These are phyloP conservation scores for Penicillium griseofulvum DNA, from an alignment of 2,329 filamentous ascomycete species.

Conservation along the genomic window DNA sequence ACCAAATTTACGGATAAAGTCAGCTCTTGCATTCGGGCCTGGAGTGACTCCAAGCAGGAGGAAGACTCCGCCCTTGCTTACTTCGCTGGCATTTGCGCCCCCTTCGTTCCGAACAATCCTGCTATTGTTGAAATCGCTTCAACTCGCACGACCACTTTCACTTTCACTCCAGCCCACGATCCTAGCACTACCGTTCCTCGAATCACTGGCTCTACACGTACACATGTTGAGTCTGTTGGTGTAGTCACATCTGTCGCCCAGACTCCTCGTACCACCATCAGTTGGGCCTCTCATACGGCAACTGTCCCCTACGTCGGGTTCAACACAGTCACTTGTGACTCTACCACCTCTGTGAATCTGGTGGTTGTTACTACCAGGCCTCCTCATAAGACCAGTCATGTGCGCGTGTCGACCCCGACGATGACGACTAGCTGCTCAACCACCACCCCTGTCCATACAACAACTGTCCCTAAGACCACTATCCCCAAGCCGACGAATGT, in stretches of 20 bases:
- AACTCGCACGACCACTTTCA: constrained; percentile 37
- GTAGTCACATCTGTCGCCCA: constrained; percentile 7
- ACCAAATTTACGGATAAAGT: constrained; percentile 70
- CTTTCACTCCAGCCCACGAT: constrained; percentile 43
- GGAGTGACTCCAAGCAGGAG: constrained; percentile 64
- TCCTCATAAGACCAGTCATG: background rate
- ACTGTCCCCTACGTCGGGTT: constrained; percentile 45
- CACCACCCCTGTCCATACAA: background rate
- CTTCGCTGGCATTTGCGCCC: constrained; percentile 85
- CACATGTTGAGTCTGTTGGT: background rate
- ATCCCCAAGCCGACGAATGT: background rate
- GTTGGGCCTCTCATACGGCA: constrained; percentile 35
- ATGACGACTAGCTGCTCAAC: background rate
- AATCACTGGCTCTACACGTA: background rate
- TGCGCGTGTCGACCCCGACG: background rate
- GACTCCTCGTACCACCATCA: constrained; percentile 35
- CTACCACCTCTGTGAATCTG: constrained; percentile 24
- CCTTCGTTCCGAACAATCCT: constrained; percentile 70
- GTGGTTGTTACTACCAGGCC: constrained; percentile 4
- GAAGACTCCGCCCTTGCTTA: constrained; percentile 70
- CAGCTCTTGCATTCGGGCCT: constrained; percentile 73
- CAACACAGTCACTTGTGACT: constrained; percentile 27
- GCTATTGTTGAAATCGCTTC: constrained; percentile 55
- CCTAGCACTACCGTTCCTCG: constrained; percentile 4
- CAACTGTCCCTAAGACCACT: background rate